A percentile compares a stretch with the other conserved stretches of the same genome.
Conservation (phyloP, 139 green algal species). For the Picochlorum sp. region DNA sequence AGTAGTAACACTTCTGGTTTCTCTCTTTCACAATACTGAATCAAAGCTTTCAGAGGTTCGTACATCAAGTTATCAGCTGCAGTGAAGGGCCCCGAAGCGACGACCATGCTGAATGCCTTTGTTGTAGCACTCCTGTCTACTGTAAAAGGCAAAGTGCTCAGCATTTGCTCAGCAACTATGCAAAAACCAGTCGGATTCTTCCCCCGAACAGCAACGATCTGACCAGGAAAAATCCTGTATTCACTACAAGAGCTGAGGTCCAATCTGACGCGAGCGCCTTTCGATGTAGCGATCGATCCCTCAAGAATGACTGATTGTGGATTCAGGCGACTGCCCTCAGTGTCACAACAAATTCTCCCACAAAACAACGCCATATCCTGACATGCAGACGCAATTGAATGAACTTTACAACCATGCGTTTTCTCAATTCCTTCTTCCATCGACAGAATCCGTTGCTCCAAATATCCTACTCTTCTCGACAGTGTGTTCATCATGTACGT, state of each 20-base stretch:
- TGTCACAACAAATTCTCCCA: slow-evolving; percentile 60
- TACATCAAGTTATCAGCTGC: slow-evolving; percentile 48
- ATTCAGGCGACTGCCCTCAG: slow-evolving; percentile 50
- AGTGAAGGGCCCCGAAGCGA: slow-evolving; percentile 67
- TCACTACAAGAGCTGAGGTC: slow-evolving; percentile 46
- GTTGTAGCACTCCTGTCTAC: slow-evolving; percentile 1
- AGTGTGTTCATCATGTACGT: slow-evolving; percentile 1
- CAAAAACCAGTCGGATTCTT: slow-evolving; percentile 63
- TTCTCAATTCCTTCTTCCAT: slow-evolving; percentile 24
- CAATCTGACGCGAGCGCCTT: slow-evolving; percentile 56
- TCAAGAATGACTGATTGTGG: slow-evolving; percentile 63
- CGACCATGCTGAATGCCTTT: slow-evolving; percentile 32
- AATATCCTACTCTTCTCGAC: not conserved
- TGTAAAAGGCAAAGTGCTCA: slow-evolving; percentile 36
- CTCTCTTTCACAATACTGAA: slow-evolving; percentile 39
- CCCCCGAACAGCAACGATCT: slow-evolving; percentile 58
- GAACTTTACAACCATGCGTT: not conserved
- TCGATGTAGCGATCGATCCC: slow-evolving; percentile 40
- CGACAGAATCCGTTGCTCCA: slow-evolving; percentile 37
- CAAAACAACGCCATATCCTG: slow-evolving; percentile 55
- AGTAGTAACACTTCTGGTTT: slow-evolving; percentile 70
- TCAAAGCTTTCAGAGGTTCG: slow-evolving; percentile 63
- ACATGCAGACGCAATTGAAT: slow-evolving; percentile 23
- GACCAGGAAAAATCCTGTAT: slow-evolving; percentile 62
- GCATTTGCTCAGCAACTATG: slow-evolving; percentile 57